Percentiles rank a stretch among this genome's conserved stretches.
These are phyloP conservation scores for Cryomyces minteri DNA, from an alignment of 495 filamentous ascomycete species.

Conservation along the genomic window DNA sequence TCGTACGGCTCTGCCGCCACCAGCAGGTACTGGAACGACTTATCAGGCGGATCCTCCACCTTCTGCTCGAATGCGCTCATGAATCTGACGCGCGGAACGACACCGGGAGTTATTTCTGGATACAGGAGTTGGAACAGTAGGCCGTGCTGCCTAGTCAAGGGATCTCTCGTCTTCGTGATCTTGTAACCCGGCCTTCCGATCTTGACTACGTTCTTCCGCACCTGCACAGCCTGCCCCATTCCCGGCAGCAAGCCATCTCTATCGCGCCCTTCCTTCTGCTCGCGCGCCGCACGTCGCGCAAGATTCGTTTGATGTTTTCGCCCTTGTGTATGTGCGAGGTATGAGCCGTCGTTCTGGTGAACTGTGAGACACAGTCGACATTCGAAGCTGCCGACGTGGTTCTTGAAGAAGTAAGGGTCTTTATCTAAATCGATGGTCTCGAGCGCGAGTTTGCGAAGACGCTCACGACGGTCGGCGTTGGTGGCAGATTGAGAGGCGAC, in stretches of 20 bases:
- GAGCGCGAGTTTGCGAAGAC: slow-evolving; percentile 90
- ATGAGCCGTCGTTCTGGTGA: slow-evolving; percentile 99
- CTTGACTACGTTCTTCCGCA: slow-evolving; percentile 83
- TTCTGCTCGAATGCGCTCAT: slow-evolving; percentile 97
- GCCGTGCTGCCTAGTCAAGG: slow-evolving; percentile 73
- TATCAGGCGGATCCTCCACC: slow-evolving; percentile 86
- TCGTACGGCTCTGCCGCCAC: slow-evolving; percentile 97
- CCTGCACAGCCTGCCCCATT: slow-evolving; percentile 28
- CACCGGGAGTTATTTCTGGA: slow-evolving; percentile 67
- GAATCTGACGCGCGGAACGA: slow-evolving; percentile 71
- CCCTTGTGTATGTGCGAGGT: slow-evolving; percentile 96
- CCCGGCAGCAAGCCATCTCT: slow-evolving; percentile 52
- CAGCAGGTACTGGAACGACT: slow-evolving; percentile 83
- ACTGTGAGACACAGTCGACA: slow-evolving; percentile 95
- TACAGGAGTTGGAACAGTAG: slow-evolving; percentile 91
- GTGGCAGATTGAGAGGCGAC: slow-evolving; percentile 84
- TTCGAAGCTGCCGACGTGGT: slow-evolving; percentile 96
- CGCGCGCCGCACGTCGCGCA: slow-evolving; percentile 82
- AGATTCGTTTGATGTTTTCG: slow-evolving; percentile 99
- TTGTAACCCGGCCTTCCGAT: slow-evolving; percentile 95
- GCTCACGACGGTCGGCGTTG: slow-evolving; percentile 93
- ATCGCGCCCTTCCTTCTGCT: slow-evolving; percentile 68
- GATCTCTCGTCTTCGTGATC: slow-evolving; percentile 89
- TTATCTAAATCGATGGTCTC: slow-evolving; percentile 99
- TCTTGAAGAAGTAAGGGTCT: slow-evolving; percentile 99